Evolutionary conservation across 768 basidiomycete species (phyloP).

Genomic region (Dioszegia aurantiaca): DNA sequence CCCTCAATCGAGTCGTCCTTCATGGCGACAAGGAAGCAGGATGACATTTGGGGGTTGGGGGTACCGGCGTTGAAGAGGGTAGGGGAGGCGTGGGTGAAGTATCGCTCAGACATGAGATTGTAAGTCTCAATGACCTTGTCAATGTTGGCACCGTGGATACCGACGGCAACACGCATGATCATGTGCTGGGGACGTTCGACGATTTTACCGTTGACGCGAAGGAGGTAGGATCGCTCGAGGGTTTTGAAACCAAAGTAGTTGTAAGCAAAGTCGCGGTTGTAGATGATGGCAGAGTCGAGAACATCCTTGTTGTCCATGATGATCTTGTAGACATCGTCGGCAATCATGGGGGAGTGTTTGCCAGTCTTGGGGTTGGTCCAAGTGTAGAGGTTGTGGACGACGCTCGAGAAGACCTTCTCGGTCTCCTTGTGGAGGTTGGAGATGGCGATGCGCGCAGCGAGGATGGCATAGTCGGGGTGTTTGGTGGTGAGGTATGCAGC

Average conservation of each 20-base stretch:
- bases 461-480: conserved; percentile 95
- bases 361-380: conserved; percentile 98
- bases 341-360: conserved; percentile 81
- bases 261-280: conserved; percentile 96
- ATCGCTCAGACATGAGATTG: conserved; percentile 94
- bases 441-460: conserved; percentile 97
- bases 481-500: conserved; percentile 96
- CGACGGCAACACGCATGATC: conserved; percentile 99
- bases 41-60: conserved; percentile 85
- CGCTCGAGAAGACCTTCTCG: conserved; percentile 91
- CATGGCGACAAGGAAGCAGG: conserved; percentile 97
- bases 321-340: conserved; percentile 75
- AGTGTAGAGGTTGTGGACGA: conserved; percentile 82
- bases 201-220: conserved; percentile 87
- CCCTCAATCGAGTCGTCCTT: conserved; percentile 98
- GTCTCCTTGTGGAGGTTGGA: conserved; percentile 99
- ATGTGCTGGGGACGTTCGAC: conserved; percentile 98
- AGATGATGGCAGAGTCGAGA: conserved; percentile 92
- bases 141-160: conserved; percentile 86
- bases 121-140: conserved; percentile 82
- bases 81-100: conserved; percentile 97
- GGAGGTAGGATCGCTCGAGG: conserved; percentile 92
- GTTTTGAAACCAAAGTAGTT: conserved; percentile 99
- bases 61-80: conserved; percentile 97
- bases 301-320: conserved; percentile 75